Percentiles rank a stretch among this genome's conserved stretches.
Conservation (phyloP, 352 stramenopile species). For the Globisporangium emineosum region DNA sequence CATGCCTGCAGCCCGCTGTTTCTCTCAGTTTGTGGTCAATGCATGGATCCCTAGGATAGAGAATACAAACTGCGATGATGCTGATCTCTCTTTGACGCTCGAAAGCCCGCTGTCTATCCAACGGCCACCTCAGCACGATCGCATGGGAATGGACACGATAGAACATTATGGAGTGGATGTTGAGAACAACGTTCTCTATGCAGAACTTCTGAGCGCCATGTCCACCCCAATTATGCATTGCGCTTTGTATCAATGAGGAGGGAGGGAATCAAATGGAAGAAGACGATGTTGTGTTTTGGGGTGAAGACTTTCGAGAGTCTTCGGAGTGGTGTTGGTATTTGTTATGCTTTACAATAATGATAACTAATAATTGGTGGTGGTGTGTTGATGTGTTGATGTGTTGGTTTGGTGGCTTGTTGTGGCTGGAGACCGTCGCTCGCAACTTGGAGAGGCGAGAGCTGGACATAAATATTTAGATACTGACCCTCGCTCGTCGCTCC, state of each 20-base stretch:
- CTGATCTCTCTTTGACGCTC: not conserved
- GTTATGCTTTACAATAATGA: slow-evolving; percentile 4
- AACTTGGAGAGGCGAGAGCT: not conserved
- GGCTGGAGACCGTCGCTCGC: not conserved
- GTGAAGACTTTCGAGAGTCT: not conserved
- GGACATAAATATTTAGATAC: slow-evolving; percentile 1
- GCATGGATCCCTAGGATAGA: not conserved
- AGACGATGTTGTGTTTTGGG: not conserved
- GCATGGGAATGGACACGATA: no score
- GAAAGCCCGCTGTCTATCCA: not conserved
- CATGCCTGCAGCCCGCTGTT: not conserved
- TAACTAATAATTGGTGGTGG: slow-evolving; percentile 2
- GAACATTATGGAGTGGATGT: not conserved
- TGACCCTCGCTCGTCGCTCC: not conserved
- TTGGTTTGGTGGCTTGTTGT: not conserved
- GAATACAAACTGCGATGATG: not conserved
- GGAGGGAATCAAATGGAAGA: not conserved
- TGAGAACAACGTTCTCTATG: not conserved
- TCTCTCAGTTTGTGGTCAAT: not conserved
- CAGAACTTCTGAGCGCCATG: not conserved
- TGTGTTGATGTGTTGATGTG: not conserved
- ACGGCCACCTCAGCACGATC: not conserved
- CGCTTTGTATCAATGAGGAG: not conserved
- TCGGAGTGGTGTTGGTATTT: not conserved
- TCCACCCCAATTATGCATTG: no score